A percentile compares a stretch with the other conserved stretches of the same genome.
phyloP scores from a whole-genome alignment of 2,329 filamentous ascomycete genomes.

The Purpureocillium lavendulum region DNA sequence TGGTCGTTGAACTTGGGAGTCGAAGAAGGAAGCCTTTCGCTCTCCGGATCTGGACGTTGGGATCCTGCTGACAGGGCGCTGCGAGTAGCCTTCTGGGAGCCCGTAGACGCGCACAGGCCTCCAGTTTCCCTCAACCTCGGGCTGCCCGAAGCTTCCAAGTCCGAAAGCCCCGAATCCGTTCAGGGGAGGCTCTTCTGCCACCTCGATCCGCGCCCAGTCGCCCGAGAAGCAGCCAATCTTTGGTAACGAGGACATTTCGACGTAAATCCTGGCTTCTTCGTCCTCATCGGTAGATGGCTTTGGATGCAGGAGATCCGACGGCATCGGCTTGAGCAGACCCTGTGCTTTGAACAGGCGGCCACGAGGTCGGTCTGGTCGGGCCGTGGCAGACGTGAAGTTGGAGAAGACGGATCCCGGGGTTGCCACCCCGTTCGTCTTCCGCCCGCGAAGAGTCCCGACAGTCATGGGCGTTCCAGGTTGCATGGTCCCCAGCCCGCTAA shows the following conservation, averaged over 20 bases:
- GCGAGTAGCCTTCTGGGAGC: constrained; percentile 66
- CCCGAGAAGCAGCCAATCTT: constrained; percentile 95
- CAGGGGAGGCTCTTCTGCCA: constrained; percentile 61
- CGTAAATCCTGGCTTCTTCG: constrained; percentile 81
- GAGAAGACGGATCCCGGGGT: constrained; percentile 88
- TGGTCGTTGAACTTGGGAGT: constrained; percentile 57
- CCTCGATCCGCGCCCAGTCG: constrained; percentile 87
- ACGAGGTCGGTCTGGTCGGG: constrained; percentile 60
- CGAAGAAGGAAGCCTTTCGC: constrained; percentile 53
- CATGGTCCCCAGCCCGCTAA: constrained; percentile 71
- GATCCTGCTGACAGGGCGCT: constrained; percentile 52
- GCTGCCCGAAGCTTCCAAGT: constrained; percentile 49
- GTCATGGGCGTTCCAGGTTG: constrained; percentile 77
- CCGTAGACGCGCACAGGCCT: constrained; percentile 84
- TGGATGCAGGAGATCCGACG: constrained; percentile 74
- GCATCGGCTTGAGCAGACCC: constrained; percentile 62
- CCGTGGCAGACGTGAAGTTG: constrained; percentile 76
- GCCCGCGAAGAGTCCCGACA: constrained; percentile 47
- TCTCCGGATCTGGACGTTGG: constrained; percentile 44
- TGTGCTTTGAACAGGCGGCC: constrained; percentile 81
- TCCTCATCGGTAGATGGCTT: constrained; percentile 72
- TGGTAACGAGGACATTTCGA: constrained; percentile 76
- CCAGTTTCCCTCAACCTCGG: constrained; percentile 59
- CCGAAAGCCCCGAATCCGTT: constrained; percentile 61
- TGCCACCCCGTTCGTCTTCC: constrained; percentile 60